Conservation (phyloP, 2,329 filamentous ascomycete species). For the Cytospora chrysosperma region DNA sequence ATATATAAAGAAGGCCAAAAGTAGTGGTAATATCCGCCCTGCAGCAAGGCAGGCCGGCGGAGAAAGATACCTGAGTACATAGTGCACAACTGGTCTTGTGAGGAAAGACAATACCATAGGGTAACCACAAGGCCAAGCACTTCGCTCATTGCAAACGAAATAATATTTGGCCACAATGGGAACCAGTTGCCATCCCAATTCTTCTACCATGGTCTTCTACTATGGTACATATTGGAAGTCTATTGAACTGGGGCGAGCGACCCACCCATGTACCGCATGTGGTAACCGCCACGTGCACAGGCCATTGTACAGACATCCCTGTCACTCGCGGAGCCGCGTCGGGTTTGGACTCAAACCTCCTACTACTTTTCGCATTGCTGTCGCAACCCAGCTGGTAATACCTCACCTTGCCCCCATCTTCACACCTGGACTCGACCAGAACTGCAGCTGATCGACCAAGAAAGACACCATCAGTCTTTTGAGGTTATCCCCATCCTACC, state of each 20-base stretch:
- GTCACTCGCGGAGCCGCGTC: slow-evolving; percentile 28
- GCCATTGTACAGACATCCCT: not conserved
- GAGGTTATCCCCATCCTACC: not conserved
- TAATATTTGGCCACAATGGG: not conserved
- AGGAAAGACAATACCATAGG: not conserved
- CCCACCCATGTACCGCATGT: not conserved
- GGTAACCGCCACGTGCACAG: not conserved
- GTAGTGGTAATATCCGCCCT: not conserved
- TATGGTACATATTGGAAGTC: no score
- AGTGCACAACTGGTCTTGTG: not conserved
- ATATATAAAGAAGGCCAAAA: not conserved
- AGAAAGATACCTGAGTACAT: not conserved
- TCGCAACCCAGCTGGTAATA: not conserved
- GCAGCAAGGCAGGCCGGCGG: not conserved
- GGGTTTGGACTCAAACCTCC: slow-evolving; percentile 32
- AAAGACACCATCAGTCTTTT: not conserved
- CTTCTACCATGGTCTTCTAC: no score
- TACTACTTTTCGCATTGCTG: slow-evolving; percentile 34
- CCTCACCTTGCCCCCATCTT: not conserved
- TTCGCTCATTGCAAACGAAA: no score
- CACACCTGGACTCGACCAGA: not conserved
- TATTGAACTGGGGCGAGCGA: no score
- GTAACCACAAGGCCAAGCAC: not conserved
- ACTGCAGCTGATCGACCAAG: not conserved
- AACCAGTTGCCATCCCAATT: no score